Percentiles rank a stretch among this genome's conserved stretches.
Evolutionary conservation across 106 monocot genomes (phyloP).

Genomic region (Platanthera zijinensis): DNA sequence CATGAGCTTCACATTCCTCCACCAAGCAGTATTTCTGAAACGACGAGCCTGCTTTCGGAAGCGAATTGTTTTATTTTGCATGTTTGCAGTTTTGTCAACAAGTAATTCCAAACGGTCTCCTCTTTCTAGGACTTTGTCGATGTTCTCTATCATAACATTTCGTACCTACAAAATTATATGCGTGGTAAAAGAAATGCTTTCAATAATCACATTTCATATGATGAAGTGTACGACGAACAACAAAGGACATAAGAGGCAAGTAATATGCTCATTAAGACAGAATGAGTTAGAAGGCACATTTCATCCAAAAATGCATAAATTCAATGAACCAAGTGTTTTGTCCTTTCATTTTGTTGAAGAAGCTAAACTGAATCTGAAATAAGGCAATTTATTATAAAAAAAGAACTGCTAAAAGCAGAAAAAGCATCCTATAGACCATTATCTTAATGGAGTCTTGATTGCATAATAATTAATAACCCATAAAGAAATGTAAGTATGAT

Average conservation of each 20-base stretch:
- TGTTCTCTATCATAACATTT: conserved; percentile 97
- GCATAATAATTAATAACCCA: background rate
- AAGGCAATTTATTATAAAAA: background rate
- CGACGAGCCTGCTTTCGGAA: conserved; percentile 92
- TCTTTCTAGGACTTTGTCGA: conserved; percentile 96
- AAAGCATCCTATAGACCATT: background rate
- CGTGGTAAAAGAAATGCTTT: background rate
- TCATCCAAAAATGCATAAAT: background rate
- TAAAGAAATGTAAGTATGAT: background rate
- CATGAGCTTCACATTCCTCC: conserved; percentile 93
- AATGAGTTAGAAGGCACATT: background rate
- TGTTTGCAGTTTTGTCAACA: conserved; percentile 83
- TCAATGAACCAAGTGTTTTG: background rate
- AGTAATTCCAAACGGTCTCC: conserved; percentile 90
- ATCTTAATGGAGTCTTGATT: background rate
- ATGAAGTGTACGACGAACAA: background rate
- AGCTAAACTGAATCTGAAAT: background rate
- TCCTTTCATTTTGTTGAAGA: background rate
- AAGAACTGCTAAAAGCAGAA: background rate
- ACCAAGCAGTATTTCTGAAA: conserved; percentile 76
- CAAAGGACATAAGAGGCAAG: background rate
- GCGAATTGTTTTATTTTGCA: conserved; percentile 87
- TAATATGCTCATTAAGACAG: background rate
- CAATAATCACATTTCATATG: background rate
- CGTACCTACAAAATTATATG: conserved; percentile 45